Evolutionary conservation across 2,329 filamentous ascomycete species (phyloP).

Genomic region (Aspergillus candidus): DNA sequence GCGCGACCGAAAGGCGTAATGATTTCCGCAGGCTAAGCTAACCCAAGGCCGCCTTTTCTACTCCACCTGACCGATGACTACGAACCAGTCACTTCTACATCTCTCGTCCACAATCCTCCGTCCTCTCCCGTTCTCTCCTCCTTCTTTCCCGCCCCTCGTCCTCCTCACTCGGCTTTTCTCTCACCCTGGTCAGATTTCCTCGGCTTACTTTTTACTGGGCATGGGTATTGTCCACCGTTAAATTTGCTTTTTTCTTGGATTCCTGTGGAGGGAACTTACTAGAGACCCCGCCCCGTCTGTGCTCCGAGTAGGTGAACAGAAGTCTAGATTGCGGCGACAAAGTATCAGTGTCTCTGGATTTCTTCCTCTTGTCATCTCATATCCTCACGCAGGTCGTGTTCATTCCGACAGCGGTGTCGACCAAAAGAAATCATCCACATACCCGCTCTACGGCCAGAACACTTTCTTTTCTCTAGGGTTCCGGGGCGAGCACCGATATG

Average conservation of each 20-base stretch:
- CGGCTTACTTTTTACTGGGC: conserved; percentile 5
- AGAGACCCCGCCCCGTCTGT: conserved; percentile 25
- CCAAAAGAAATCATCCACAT: conserved; percentile 3
- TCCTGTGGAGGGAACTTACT: conserved; percentile 22
- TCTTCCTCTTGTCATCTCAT: not conserved
- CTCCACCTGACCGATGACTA: conserved; percentile 20
- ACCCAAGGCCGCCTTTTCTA: not conserved
- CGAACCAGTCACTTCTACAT: not conserved
- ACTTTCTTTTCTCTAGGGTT: conserved; percentile 23
- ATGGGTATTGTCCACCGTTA: conserved; percentile 22
- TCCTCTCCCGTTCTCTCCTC: conserved; percentile 8
- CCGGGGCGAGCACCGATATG: conserved; percentile 38
- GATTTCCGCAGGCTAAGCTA: not conserved
- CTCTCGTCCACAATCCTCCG: conserved; percentile 13
- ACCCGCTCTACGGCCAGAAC: conserved; percentile 11
- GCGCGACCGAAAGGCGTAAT: too few species aligned
- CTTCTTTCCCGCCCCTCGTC: conserved; percentile 4
- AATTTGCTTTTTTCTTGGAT: conserved; percentile 17
- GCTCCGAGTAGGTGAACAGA: conserved; percentile 25
- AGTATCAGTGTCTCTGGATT: conserved; percentile 19
- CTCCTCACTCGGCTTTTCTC: conserved; percentile 6
- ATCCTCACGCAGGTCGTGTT: conserved; percentile 1
- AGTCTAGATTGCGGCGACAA: conserved; percentile 21
- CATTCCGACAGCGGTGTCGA: conserved; percentile 1
- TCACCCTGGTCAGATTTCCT: conserved; percentile 6